Base-by-base conservation (phyloP, 805 yeast genomes). In the Suhomyces sp. region DNA sequence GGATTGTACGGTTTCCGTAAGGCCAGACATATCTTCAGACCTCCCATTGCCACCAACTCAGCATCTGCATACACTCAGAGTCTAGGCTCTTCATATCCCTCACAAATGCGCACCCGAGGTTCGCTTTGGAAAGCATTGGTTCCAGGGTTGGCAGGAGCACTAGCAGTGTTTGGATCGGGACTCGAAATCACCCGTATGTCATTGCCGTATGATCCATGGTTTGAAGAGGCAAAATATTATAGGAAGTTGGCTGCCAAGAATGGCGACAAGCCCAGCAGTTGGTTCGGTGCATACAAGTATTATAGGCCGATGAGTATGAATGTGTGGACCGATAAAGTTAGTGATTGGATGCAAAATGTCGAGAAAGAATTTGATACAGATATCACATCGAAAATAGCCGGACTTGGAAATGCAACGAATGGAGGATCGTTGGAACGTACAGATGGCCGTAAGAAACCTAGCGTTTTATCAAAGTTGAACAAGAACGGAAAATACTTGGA, bases 201-300 rank as follows among this genome's bases (percentile, higher is more conserved):
- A 6, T 42, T 61, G 9, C 64, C 70, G 1, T 53, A 56, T 31
- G 90, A 83, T 50, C 90, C 90, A 7, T 83, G 90, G 90, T 68
- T 58, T 17, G 86, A 78, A 20, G 88, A 83, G 49, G 85, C 88
- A 3, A 66, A 56, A 29, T 48, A 52, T 12, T 81, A 77, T 21
- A 71, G 87, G 24, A 60, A 58, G 13, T 53, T 68, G 38, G 83
- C 81, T 1, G 60, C 60, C 19, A 60, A 65, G 29, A 65, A 64
- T 29, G 79, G 83, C 5, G 64, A 65, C 36, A 60, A 59, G 21
- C 72, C 75, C 3, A 70, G 72, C 28, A 63, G 68, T 57, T 83
- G 88, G 88, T 79, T 74, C 53, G 90, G 90, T 0, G 86, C 87
- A 4, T 56, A 65, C 42, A 70, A 72, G 25, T 73, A 70, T 53